phyloP scores from a whole-genome alignment of 1,284 basidiomycete genomes.

The Sanghuangporus weigelae region DNA sequence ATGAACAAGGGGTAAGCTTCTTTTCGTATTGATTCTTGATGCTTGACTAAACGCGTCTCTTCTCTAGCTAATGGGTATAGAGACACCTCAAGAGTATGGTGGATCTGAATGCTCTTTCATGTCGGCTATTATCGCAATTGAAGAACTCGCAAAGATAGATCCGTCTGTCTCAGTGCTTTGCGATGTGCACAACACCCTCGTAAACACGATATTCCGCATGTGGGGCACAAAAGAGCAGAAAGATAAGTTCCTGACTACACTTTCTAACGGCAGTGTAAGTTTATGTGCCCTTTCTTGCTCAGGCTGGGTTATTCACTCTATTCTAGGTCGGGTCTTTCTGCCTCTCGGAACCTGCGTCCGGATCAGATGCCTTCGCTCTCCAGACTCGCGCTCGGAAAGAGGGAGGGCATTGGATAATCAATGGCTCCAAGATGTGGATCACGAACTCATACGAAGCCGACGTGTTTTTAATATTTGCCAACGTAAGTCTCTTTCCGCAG shows the following conservation, averaged over 20 bases:
- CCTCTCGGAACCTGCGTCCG: slow-evolving; percentile 88
- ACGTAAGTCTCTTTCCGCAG: slow-evolving; percentile 40
- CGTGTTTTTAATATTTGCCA: slow-evolving; percentile 92
- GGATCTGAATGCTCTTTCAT: slow-evolving; percentile 93
- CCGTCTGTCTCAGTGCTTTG: slow-evolving; percentile 95
- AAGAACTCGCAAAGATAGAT: slow-evolving; percentile 95
- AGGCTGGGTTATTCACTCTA: background rate
- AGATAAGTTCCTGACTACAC: slow-evolving; percentile 84
- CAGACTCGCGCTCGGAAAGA: slow-evolving; percentile 90
- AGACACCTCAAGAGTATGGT: slow-evolving; percentile 79
- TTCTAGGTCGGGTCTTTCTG: slow-evolving; percentile 91
- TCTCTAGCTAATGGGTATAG: slow-evolving; percentile 90
- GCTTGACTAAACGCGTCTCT: background rate
- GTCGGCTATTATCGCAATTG: slow-evolving; percentile 93
- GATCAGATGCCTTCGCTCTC: slow-evolving; percentile 95
- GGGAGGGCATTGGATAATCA: slow-evolving; percentile 79
- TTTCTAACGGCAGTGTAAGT: slow-evolving; percentile 73
- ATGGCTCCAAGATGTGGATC: slow-evolving; percentile 99
- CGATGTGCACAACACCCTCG: slow-evolving; percentile 97
- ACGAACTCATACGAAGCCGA: slow-evolving; percentile 97
- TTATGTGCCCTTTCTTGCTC: background rate
- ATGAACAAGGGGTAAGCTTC: slow-evolving; percentile 82
- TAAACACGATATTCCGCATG: slow-evolving; percentile 91
- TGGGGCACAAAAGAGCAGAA: slow-evolving; percentile 85
- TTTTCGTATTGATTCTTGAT: background rate